Percentiles rank a stretch among this genome's conserved stretches.
Conservation (phyloP, 805 yeast species). For the Hanseniaspora guilliermondii region DNA sequence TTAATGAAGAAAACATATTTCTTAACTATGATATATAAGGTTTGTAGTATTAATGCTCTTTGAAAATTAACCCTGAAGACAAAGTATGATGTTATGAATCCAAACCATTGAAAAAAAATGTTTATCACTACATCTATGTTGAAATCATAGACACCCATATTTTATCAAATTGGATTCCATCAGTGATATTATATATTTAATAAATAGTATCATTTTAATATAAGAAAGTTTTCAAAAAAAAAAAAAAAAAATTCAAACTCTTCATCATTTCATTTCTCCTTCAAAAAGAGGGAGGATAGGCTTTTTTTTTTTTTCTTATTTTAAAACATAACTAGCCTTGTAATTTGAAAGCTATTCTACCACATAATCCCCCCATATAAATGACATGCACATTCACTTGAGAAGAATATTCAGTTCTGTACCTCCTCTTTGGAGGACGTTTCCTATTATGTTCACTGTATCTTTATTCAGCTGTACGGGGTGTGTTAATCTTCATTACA, state of each 20-base stretch:
- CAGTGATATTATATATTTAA: too few relatives aligned
- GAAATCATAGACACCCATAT: too few relatives aligned
- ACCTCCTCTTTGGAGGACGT: constrained; percentile 3
- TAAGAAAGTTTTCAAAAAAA: too few relatives aligned
- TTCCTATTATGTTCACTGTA: background rate
- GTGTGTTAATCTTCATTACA: background rate
- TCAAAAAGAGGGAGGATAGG: too few relatives aligned
- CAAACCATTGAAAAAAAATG: background rate
- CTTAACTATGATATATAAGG: background rate
- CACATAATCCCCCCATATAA: too few relatives aligned
- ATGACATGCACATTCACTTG: background rate
- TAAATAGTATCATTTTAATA: too few relatives aligned
- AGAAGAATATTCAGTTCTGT: background rate
- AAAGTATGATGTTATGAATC: background rate
- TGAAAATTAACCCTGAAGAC: background rate
- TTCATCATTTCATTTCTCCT: too few relatives aligned
- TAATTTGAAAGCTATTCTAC: too few relatives aligned
- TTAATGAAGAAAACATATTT: background rate
- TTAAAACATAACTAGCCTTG: too few relatives aligned
- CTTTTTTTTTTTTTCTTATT: too few relatives aligned
- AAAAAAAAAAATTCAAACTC: too few relatives aligned
- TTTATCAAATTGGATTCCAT: too few relatives aligned
- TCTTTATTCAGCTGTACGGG: background rate
- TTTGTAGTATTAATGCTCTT: background rate
- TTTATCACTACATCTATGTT: background rate